Evolutionary conservation across 1,284 basidiomycete genomes (phyloP), one percentile per base, ranked within the genome.

Genomic region (Puccinia horiana): DNA sequence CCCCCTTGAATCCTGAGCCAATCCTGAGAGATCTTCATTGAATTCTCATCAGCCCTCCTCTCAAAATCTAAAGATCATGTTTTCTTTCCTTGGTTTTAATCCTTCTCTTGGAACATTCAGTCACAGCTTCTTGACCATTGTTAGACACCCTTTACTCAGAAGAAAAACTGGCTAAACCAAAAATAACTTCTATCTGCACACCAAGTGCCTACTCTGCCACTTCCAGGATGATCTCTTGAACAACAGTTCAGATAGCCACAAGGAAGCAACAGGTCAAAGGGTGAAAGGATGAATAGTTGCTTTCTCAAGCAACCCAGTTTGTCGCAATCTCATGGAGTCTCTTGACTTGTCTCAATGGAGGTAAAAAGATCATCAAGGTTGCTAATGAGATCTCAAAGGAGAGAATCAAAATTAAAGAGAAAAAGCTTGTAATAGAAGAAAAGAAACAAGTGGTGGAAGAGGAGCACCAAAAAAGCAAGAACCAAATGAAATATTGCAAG

Each of bases 191-290:
- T 16, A 54, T 52, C 26, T 76, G 14, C 29, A 14, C 11, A 11
- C 12, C 52, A 20, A 76, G 29, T 63, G 12, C 29, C 35, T 26
- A 20, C 29, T 58, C 74, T 20, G 58, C 47, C 6, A 37, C 37
- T 26, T 63, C 18, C n/a, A n/a, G n/a, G n/a, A n/a, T n/a, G 29
- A 44, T 23, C 14, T 9, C 23, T 37, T 23, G 56, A 29, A 32
- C 54, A 2, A 61, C 44, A 2, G 58, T 23, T 77, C 29, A 42
- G 56, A 58, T 37, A 29, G 49, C 49, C 61, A 29, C 74, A n/a
- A 77, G 65, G 44, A 61, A 44, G 29, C 75, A n/a, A 35, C 54
- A 40, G 6, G 26, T 44, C 49, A 32, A 77, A n/a, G 26, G 42
- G 4, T n/a, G 18, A 3, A 29, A 26, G 6, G 8, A 73, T 3